Conservation (phyloP, 805 yeast genomes). For the Teunomyces stri region DNA sequence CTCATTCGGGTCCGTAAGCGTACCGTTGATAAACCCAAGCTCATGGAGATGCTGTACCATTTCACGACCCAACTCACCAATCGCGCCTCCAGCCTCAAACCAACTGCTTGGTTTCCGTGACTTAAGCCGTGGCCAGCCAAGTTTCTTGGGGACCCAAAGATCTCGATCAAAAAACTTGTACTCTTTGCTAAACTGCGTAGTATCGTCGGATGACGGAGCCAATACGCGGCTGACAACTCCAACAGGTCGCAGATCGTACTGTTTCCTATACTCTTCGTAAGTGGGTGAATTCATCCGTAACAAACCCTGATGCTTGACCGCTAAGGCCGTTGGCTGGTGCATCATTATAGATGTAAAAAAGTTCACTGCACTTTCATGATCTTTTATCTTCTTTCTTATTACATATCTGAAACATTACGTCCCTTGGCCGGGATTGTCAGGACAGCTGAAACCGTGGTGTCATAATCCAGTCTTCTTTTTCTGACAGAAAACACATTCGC, state of each 20-base stretch:
- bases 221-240: neutral
- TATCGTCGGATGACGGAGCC: neutral
- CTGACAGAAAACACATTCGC: constrained; percentile 1
- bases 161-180: neutral
- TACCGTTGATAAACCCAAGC: constrained; percentile 9
- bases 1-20: neutral
- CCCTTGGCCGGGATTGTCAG: too few relatives aligned
- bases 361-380: too few relatives aligned
- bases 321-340: neutral
- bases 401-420: neutral
- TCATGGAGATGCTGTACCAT: constrained; percentile 9
- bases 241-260: neutral
- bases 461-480: neutral
- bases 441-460: neutral
- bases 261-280: neutral
- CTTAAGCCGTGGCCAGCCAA: neutral
- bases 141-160: neutral
- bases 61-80: neutral
- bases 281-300: neutral
- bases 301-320: neutral
- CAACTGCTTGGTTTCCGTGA: too few relatives aligned
- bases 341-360: neutral
- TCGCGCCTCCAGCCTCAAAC: neutral
- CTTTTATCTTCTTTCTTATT: neutral
- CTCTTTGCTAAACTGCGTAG: neutral